Base-by-base conservation (phyloP, 345 rosid genomes). In the Salix suchowensis region DNA sequence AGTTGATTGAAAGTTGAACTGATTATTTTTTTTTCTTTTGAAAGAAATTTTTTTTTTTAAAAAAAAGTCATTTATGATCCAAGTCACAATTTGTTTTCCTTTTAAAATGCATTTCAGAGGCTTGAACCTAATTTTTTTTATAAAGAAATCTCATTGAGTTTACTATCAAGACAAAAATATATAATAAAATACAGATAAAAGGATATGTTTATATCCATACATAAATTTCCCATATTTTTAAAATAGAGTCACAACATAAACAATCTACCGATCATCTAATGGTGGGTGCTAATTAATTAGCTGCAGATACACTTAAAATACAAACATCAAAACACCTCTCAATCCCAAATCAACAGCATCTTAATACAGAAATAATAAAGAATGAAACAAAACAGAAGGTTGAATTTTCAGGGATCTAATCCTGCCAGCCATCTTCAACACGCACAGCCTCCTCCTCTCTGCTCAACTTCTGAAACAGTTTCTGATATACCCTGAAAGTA, bases 401-500 rank as follows among this genome's bases (percentile, higher is more conserved):
- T 44, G 44, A 67, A 52, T 14, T 40, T 18, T 26, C 42, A 42
- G n/a, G 11, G n/a, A 14, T 8, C 40, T 28, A 34, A 75, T 44
- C 34, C 32, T 50, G n/a, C 42, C 8, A 18, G 78, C 24, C 6
- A 52, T 37, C 55, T 69, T 87, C 81, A 94, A 81, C 96, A 94
- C 19, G 90, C 88, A 75, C 98, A 94, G 4, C 91, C 90, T 74
- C 96, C 85, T 82, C 84, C 85, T 82, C 84, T 70, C 62, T 70
- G 91, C 69, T 89, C 94, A 44, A 68, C 83, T 74, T 92, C 93
- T 10, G 91, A 87, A 74, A 88, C 81, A 77, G 89, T 76, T 74
- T 81, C 92, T 36, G 92, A 82, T 34, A 92, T 71, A 1, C 88
- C 90, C 79, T 62, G 85, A 75, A 60, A 85, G 67, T 89, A 94